These are phyloP conservation scores for Cercospora sojina DNA, from an alignment of 2,329 filamentous ascomycete genomes.

Conservation along the genomic window DNA sequence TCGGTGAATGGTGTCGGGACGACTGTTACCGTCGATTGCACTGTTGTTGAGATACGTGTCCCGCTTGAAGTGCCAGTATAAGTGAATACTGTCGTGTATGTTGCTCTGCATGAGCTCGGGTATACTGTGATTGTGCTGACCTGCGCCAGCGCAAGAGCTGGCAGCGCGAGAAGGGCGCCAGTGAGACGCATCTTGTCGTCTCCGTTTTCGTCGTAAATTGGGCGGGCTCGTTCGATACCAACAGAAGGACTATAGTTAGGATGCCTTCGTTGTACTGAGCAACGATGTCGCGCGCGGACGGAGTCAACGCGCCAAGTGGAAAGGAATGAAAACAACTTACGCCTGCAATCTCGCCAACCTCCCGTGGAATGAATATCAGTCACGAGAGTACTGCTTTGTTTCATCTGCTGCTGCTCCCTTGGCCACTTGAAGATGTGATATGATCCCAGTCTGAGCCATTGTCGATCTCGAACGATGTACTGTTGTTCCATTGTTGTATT, in stretches of 20 bases:
- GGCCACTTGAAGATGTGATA: neutral
- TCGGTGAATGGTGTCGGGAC: slow-evolving; percentile 30
- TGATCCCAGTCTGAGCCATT: neutral
- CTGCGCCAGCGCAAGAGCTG: slow-evolving; percentile 20
- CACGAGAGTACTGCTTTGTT: neutral
- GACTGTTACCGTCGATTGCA: slow-evolving; percentile 35
- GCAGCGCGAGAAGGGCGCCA: slow-evolving; percentile 21
- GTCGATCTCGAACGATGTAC: neutral
- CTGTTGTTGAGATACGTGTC: slow-evolving; percentile 27
- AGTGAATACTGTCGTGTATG: slow-evolving; percentile 17
- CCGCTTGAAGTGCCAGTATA: slow-evolving; percentile 17
- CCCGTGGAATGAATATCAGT: slow-evolving; percentile 14
- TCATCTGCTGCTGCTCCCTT: neutral
- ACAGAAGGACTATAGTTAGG: slow-evolving; percentile 22
- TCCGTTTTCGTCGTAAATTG: neutral
- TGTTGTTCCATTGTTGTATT: neutral
- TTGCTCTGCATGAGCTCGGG: slow-evolving; percentile 31
- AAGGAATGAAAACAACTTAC: slow-evolving; percentile 25
- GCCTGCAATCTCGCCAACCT: slow-evolving; percentile 16
- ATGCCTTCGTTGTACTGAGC: slow-evolving; percentile 9
- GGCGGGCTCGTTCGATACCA: neutral
- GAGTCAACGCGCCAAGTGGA: slow-evolving; percentile 16
- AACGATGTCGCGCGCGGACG: slow-evolving; percentile 8
- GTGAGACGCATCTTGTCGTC: slow-evolving; percentile 16
- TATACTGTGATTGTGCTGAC: slow-evolving; percentile 34